Percentiles rank a stretch among this genome's conserved stretches.
Conservation (phyloP, 2,329 filamentous ascomycete genomes). For the Spiromastix sp. region DNA sequence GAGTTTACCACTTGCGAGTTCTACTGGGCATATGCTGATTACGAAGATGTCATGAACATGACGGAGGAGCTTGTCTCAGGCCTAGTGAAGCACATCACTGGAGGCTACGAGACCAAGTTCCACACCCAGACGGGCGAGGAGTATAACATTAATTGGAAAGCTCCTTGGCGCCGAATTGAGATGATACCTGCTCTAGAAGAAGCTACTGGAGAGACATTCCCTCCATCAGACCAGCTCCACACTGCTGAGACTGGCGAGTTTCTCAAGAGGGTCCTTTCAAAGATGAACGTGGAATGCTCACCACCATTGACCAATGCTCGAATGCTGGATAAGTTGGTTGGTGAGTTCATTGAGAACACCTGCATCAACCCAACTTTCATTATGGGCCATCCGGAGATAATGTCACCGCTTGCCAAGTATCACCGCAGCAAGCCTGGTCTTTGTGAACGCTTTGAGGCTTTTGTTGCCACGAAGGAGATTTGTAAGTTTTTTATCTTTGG, state of each 20-base stretch:
- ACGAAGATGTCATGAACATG: slow-evolving; percentile 80
- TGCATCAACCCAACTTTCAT: slow-evolving; percentile 93
- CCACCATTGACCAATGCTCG: slow-evolving; percentile 86
- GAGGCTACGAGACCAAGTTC: slow-evolving; percentile 75
- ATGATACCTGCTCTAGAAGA: slow-evolving; percentile 94
- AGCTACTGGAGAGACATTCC: slow-evolving; percentile 87
- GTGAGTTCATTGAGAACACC: slow-evolving; percentile 89
- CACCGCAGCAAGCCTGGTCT: slow-evolving; percentile 72
- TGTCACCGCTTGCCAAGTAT: slow-evolving; percentile 95
- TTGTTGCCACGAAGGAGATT: slow-evolving; percentile 96
- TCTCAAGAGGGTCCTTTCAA: slow-evolving; percentile 72
- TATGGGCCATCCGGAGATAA: slow-evolving; percentile 71
- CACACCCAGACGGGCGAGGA: slow-evolving; percentile 76
- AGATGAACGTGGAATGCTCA: slow-evolving; percentile 81
- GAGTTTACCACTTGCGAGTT: slow-evolving; percentile 98
- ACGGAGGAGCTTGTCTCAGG: slow-evolving; percentile 90
- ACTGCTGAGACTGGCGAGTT: slow-evolving; percentile 83
- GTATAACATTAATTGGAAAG: slow-evolving; percentile 91
- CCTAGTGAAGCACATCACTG: slow-evolving; percentile 80
- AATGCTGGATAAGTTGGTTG: slow-evolving; percentile 91
- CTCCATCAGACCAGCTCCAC: slow-evolving; percentile 77
- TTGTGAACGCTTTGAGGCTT: slow-evolving; percentile 94
- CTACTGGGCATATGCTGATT: slow-evolving; percentile 87
- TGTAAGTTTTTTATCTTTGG: no score
- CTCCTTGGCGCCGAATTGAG: slow-evolving; percentile 83